Evolutionary conservation across 1,284 basidiomycete genomes (phyloP).

Genomic region (Retiboletus flavoniger): DNA sequence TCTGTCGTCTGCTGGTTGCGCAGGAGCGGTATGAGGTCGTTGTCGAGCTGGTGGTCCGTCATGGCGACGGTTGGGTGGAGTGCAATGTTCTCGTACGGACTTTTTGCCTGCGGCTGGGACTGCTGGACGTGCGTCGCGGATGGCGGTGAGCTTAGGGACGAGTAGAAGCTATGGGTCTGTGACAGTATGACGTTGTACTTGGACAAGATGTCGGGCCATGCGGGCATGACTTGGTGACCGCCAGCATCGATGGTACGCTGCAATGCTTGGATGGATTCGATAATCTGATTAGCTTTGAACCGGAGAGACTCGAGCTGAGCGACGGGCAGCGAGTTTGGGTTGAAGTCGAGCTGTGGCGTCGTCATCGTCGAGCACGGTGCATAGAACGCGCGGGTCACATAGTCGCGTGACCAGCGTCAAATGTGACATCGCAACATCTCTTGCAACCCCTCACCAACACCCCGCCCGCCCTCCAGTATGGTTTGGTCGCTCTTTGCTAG

Average conservation of each 20-base stretch:
- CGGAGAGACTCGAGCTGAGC: constrained; percentile 69
- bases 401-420: constrained; percentile 19
- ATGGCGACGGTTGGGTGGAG: constrained; percentile 60
- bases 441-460: background rate
- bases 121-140: constrained; percentile 24
- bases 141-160: constrained; percentile 49
- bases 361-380: background rate
- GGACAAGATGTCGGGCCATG: constrained; percentile 79
- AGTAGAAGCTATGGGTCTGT: constrained; percentile 72
- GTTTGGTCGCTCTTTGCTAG: constrained; percentile 4
- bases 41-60: constrained; percentile 65
- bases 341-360: constrained; percentile 17
- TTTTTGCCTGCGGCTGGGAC: constrained; percentile 27
- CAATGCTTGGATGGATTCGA: constrained; percentile 67
- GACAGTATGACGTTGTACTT: constrained; percentile 81
- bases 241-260: constrained; percentile 61
- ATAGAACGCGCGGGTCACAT: constrained; percentile 11
- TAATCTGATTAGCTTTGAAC: constrained; percentile 72
- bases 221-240: constrained; percentile 54
- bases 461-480: constrained; percentile 8
- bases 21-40: constrained; percentile 66
- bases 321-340: constrained; percentile 38
- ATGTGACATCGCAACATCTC: constrained; percentile 11
- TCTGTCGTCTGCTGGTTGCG: constrained; percentile 75
- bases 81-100: constrained; percentile 60